A percentile compares a stretch with the other conserved stretches of the same genome.
Conservation (phyloP, 116 monocot species). For the Zostera marina region DNA sequence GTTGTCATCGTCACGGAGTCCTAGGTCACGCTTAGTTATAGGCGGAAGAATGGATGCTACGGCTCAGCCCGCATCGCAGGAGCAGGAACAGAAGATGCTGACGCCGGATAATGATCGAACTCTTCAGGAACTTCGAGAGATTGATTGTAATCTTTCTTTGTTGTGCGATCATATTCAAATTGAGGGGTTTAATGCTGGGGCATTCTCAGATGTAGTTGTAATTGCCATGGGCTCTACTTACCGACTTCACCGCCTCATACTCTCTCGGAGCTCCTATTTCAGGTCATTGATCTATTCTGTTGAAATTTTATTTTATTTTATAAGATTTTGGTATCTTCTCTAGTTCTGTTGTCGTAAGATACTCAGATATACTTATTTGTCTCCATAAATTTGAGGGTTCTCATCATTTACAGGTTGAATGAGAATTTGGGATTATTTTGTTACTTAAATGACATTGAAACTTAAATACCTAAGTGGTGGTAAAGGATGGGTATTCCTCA, state of each 20-base stretch:
- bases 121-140: constrained; percentile 34
- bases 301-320: not conserved
- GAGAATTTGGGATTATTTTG: not conserved
- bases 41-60: constrained; percentile 7
- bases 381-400: not conserved
- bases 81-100: constrained; percentile 7
- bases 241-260: constrained; percentile 76
- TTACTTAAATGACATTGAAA: too few species aligned
- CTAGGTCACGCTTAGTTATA: constrained; percentile 6
- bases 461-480: not conserved
- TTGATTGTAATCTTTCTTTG: constrained; percentile 72
- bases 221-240: constrained; percentile 75
- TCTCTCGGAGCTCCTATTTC: constrained; percentile 93
- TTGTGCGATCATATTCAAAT: constrained; percentile 86
- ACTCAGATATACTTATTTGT: not conserved
- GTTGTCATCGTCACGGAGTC: constrained; percentile 10
- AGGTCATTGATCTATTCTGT: constrained; percentile 21
- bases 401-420: not conserved
- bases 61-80: constrained; percentile 4
- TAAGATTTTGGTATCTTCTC: not conserved
- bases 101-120: constrained; percentile 37
- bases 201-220: constrained; percentile 72
- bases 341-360: not conserved
- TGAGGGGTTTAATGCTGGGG: constrained; percentile 77
- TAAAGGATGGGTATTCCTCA: not conserved